Conservation (phyloP, 352 stramenopile genomes). For the Pythium folliculosum region DNA sequence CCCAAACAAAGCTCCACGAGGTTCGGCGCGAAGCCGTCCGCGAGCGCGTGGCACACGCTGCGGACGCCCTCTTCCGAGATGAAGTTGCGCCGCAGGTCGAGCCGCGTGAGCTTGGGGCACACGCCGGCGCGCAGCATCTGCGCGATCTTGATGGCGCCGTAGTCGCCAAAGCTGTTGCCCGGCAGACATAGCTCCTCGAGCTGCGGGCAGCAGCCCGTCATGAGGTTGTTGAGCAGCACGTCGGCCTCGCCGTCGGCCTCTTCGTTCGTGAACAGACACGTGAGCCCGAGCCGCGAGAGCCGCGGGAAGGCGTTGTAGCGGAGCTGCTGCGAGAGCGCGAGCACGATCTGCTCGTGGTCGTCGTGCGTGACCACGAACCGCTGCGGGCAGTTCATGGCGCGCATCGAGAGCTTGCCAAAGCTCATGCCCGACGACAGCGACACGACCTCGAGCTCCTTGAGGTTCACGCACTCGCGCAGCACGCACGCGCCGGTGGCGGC, state of each 20-base stretch:
- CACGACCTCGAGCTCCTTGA: constrained; percentile 74
- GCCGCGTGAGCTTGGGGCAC: constrained; percentile 72
- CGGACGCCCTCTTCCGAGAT: constrained; percentile 80
- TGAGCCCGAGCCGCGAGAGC: constrained; percentile 65
- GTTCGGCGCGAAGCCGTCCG: constrained; percentile 64
- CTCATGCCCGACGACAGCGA: constrained; percentile 80
- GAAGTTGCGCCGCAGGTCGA: constrained; percentile 86
- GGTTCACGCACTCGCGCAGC: constrained; percentile 62
- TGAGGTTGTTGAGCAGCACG: constrained; percentile 79
- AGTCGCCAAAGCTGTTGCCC: constrained; percentile 86
- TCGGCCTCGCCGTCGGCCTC: constrained; percentile 82
- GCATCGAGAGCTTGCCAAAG: constrained; percentile 86
- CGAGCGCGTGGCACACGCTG: constrained; percentile 69
- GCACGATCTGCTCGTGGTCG: constrained; percentile 85
- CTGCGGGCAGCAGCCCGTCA: constrained; percentile 72
- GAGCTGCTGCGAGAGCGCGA: constrained; percentile 71
- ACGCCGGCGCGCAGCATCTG: constrained; percentile 81
- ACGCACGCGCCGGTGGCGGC: constrained; percentile 34
- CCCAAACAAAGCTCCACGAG: constrained; percentile 79
- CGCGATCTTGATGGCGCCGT: constrained; percentile 76
- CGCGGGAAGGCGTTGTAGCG: constrained; percentile 52
- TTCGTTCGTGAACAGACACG: constrained; percentile 87
- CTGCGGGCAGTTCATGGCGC: constrained; percentile 80
- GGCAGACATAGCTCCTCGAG: constrained; percentile 80
- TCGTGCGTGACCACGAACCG: constrained; percentile 87